Conservation (phyloP, 1,139 yeast species). For the Spencermartinsiella ligniputridi region DNA sequence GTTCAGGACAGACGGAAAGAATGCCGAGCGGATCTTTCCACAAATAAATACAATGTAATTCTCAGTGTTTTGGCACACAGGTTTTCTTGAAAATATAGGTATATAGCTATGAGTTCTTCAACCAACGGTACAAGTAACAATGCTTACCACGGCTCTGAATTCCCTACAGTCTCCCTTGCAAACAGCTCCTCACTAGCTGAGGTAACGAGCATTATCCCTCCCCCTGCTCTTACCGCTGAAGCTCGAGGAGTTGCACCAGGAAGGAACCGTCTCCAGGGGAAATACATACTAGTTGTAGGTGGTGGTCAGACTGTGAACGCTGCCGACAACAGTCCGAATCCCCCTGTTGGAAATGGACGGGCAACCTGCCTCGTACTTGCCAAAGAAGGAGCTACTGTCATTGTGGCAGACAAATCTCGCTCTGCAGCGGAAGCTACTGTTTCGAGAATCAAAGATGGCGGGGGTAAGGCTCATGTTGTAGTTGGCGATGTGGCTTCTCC, state of each 20-base stretch:
- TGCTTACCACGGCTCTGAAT: not conserved
- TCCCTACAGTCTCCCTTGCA: not conserved
- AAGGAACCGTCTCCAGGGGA: not conserved
- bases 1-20: not conserved
- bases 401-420: not conserved
- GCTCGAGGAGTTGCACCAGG: conserved; percentile 3
- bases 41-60: not conserved
- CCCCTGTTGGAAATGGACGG: conserved; percentile 2
- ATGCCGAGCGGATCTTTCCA: not conserved
- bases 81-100: not conserved
- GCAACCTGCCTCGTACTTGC: conserved; percentile 4
- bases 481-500: conserved; percentile 5
- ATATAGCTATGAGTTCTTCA: not conserved
- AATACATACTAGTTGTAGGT: conserved; percentile 1
- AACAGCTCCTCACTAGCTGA: conserved; percentile 1
- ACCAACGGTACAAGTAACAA: not conserved
- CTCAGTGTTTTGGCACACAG: not conserved
- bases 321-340: conserved; percentile 2
- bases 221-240: conserved; percentile 1
- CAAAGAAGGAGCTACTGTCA: conserved; percentile 3
- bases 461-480: conserved; percentile 3
- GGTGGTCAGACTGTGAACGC: conserved; percentile 2
- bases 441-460: not conserved
- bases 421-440: conserved; percentile 1
- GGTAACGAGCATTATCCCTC: conserved; percentile 1